Evolutionary conservation across 1,139 yeast genomes (phyloP).

Genomic region (Saccharomyces hybrid): DNA sequence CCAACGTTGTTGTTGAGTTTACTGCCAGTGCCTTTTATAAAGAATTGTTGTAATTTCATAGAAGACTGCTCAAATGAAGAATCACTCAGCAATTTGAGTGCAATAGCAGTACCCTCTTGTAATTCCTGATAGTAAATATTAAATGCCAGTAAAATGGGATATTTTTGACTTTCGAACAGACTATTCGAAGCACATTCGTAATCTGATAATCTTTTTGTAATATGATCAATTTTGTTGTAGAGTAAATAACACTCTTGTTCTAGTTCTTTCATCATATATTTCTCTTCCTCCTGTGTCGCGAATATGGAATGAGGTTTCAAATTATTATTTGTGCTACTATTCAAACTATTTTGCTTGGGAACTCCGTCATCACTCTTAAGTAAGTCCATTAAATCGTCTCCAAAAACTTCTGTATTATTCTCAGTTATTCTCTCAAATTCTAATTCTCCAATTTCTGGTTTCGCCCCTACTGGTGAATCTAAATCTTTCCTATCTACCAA

Average conservation of each 20-base stretch:
- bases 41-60: neutral
- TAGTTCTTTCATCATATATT: slow-evolving; percentile 13
- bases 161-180: slow-evolving; percentile 13
- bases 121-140: neutral
- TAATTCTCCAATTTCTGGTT: slow-evolving; percentile 25
- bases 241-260: slow-evolving; percentile 23
- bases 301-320: neutral
- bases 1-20: neutral
- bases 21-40: neutral
- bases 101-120: neutral
- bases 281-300: slow-evolving; percentile 5
- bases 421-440: slow-evolving; percentile 31
- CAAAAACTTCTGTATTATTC: slow-evolving; percentile 28
- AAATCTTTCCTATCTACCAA: neutral
- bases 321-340: slow-evolving; percentile 4
- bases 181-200: slow-evolving; percentile 25
- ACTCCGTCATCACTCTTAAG: slow-evolving; percentile 6
- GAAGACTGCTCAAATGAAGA: neutral
- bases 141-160: slow-evolving; percentile 7
- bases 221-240: slow-evolving; percentile 19
- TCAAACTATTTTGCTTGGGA: slow-evolving; percentile 12
- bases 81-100: neutral
- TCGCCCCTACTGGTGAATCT: slow-evolving; percentile 2
- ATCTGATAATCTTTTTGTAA: slow-evolving; percentile 20
- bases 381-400: slow-evolving; percentile 24